Conservation (phyloP, 345 rosid genomes). For the Trapa bicornis region DNA sequence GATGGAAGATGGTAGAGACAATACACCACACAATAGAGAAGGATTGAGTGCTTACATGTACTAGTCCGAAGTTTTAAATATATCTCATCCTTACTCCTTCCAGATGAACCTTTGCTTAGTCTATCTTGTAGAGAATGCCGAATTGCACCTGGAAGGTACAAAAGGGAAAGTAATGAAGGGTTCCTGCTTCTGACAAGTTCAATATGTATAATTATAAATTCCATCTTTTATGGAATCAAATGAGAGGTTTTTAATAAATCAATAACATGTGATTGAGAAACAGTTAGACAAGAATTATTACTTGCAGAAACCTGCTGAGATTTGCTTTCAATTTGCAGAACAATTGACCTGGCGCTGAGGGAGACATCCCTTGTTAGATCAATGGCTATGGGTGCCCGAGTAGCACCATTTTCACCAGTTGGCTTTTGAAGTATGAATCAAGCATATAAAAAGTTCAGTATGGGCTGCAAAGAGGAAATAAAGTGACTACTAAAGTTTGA, state of each 20-base stretch:
- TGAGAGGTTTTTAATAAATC: neutral
- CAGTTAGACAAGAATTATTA: constrained; percentile 15
- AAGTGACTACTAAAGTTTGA: neutral
- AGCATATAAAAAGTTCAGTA: neutral
- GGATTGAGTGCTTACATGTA: constrained; percentile 43
- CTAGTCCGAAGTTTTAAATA: constrained; percentile 84
- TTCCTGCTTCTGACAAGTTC: neutral
- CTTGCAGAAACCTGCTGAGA: constrained; percentile 90
- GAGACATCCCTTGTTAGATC: constrained; percentile 62
- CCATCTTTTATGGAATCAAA: neutral
- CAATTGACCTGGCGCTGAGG: constrained; percentile 66
- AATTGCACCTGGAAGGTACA: constrained; percentile 50
- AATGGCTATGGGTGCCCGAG: constrained; percentile 81
- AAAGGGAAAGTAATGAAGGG: neutral
- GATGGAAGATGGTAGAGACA: neutral
- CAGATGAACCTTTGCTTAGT: constrained; percentile 70
- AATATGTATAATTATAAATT: neutral
- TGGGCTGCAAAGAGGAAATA: neutral
- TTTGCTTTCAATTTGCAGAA: constrained; percentile 81
- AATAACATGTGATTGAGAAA: neutral
- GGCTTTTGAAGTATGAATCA: constrained; percentile 35
- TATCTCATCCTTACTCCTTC: constrained; percentile 72
- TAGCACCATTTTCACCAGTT: constrained; percentile 96
- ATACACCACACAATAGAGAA: neutral
- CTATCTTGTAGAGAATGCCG: constrained; percentile 90